Percentiles rank a stretch among this genome's conserved stretches.
Evolutionary conservation across 305 asterid species (phyloP).

Genomic region (Caryopteris hybrid): DNA sequence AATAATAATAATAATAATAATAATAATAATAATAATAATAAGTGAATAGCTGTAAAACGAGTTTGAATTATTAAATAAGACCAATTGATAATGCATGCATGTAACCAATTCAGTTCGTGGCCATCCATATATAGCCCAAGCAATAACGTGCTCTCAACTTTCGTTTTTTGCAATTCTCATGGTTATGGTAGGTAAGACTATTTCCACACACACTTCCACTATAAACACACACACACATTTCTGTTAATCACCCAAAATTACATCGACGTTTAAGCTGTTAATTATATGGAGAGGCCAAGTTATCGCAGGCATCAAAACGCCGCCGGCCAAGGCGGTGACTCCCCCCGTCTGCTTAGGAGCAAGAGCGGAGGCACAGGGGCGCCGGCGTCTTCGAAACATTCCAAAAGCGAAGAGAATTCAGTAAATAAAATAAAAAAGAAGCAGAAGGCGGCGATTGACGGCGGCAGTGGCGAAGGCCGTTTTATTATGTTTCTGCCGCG

Average conservation of each 20-base stretch:
- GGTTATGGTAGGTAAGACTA: slow-evolving; percentile 8
- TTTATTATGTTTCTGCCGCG: slow-evolving; percentile 34
- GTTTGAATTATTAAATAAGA: neutral
- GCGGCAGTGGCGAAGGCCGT: slow-evolving; percentile 20
- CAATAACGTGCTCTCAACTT: slow-evolving; percentile 28
- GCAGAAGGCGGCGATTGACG: slow-evolving; percentile 16
- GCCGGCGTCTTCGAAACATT: too few relatives aligned
- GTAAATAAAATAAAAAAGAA: slow-evolving; percentile 22
- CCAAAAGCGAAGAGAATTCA: slow-evolving; percentile 2
- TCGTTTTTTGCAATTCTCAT: neutral
- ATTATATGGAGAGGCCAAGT: slow-evolving; percentile 36
- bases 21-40: too few relatives aligned
- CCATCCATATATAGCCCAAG: slow-evolving; percentile 13
- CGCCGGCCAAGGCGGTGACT: slow-evolving; percentile 18
- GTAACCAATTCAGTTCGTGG: slow-evolving; percentile 21
- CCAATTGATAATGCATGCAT: neutral
- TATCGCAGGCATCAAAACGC: slow-evolving; percentile 20
- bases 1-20: too few relatives aligned
- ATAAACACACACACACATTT: neutral
- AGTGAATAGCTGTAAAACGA: too few relatives aligned
- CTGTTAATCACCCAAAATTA: neutral
- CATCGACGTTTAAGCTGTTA: too few relatives aligned
- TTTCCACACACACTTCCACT: neutral
- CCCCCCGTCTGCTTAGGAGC: slow-evolving; percentile 40
- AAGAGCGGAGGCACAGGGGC: slow-evolving; percentile 30